Evolutionary conservation across 257 asterid genomes (phyloP), one percentile per base, ranked within the genome.

Genomic region (Prunella vulgaris): DNA sequence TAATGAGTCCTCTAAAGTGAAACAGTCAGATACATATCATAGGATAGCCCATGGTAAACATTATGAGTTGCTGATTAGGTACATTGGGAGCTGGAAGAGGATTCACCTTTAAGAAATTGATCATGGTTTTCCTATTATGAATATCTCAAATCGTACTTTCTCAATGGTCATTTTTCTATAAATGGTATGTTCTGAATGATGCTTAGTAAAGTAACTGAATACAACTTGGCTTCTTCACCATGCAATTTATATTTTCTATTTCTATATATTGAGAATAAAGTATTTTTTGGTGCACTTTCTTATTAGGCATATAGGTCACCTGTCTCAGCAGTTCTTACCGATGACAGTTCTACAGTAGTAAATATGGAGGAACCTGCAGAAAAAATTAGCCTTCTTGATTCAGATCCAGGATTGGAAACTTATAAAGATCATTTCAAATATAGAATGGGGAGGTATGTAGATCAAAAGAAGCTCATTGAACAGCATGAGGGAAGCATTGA

Each of bases 401-500:
- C 86, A 48, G 99, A 89, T 80, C 85, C 87, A 62, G 62, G 83
- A 71, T 75, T 91, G 88, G 87, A 79, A 79, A 75, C 89, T 61
- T 89, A 82, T 66, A 73, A 74, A 75, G 96, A 87, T 74, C 99
- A 93, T 85, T 90, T 93, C 74, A 79, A 73, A 38, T 81, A 82
- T 73, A 86, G 89, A 82, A 71, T 89, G 72, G 80, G 68, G 84
- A 88, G 82, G 78, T 91, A 84, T 65, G 18, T 57, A 4, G 95
- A 93, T 44, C 95, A 84, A 73, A 87, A 83, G 79, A 70, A 46
- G 75, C 94, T 93, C 70, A 85, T 90, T 62, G 93, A 86, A 68
- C 81, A 80, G 60, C 70, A 88, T 77, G 99, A 93, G 78, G 85
- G 84, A 74, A 77, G 89, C 82, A 90, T 93, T 40, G 93, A 85